Base-by-base conservation (phyloP, 1,284 basidiomycete genomes). In the Filobasidium uniguttulatum region DNA sequence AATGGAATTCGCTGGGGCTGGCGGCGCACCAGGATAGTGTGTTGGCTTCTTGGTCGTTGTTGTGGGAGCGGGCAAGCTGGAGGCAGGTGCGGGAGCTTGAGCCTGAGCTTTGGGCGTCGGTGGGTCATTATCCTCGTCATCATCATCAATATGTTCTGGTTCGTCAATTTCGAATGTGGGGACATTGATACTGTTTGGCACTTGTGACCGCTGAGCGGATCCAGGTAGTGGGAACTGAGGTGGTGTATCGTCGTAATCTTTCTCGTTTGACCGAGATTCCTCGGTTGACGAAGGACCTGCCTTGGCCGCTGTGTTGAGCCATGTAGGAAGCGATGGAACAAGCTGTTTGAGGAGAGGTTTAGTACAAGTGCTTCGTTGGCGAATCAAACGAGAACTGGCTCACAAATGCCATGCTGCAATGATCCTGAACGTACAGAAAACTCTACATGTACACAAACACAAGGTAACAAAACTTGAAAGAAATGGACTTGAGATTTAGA, bases 161-260 rank as follows among this genome's bases (percentile, higher is more conserved):
- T 64, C 61, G 29, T 43, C 40, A 15, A 67, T 57, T 5, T 62
- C 64, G 48, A 67, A 68, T 12, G 43, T 73, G 4, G 51, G 33
- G 5, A 30, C n/a, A 2, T 34, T 9, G 15, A 44, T n/a, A 57
- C 22, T 60, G 49, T 4, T 64, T 60, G 5, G 72, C 63, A 26
- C 73, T 67, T 36, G 70, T 64, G 70, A 74, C n/a, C 89, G 81
- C 62, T 94, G 90, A 14, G 81, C 80, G 50, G 87, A 90, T 63
- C 80, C 75, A 3, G 79, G 71, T 22, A 80, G 77, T 5, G 90
- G 91, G 65, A 94, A 94, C 0, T 80, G 78, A 3, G 90, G 89
- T 1, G 87, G 81, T 2, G 66, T 63, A 59, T 89, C 82, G 54
- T 81, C 75, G 53, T 81, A 77, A 37, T 75, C 74, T 15, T 28